A percentile compares a stretch with the other conserved stretches of the same genome.
Evolutionary conservation across 2,329 filamentous ascomycete genomes (phyloP).

Genomic region (Rugonectria rugulosa): DNA sequence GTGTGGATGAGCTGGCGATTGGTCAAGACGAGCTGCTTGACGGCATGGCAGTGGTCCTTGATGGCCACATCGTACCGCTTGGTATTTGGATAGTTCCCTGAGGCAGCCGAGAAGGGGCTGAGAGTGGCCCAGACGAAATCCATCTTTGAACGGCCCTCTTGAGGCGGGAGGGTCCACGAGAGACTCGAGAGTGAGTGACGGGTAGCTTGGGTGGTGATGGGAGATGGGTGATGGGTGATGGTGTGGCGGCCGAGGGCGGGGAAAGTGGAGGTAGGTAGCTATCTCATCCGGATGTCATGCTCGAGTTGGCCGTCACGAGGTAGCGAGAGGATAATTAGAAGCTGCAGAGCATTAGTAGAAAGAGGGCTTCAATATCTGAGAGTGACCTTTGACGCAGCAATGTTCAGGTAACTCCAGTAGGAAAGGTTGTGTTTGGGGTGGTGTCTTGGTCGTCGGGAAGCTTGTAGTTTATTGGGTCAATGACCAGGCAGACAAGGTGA

Average conservation of each 20-base stretch:
- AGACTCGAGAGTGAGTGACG: conserved; percentile 1
- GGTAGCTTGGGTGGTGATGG: conserved; percentile 6
- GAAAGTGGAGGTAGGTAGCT: conserved; percentile 19
- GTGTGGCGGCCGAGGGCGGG: no score
- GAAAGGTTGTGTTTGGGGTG: no score
- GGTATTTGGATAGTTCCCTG: conserved; percentile 32
- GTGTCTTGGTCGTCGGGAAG: no score
- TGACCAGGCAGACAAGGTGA: no score
- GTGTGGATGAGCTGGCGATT: conserved; percentile 41
- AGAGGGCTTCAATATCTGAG: no score
- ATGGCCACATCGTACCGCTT: conserved; percentile 51
- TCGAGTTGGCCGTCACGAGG: not conserved
- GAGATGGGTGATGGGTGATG: no score
- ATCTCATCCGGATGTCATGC: conserved; percentile 7
- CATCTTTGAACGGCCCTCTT: conserved; percentile 38
- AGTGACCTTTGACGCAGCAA: no score
- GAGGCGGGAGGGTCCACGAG: conserved; percentile 8
- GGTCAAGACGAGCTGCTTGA: conserved; percentile 49
- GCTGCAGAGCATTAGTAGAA: no score
- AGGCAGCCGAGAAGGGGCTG: conserved; percentile 50
- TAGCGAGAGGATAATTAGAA: no score
- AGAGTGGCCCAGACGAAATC: conserved; percentile 44
- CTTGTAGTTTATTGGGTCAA: no score
- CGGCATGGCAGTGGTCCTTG: conserved; percentile 46
- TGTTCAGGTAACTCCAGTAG: no score